These are phyloP conservation scores for Tetrahymena malaccensis DNA, from an alignment of 73 alveolate genomes.

Conservation along the genomic window DNA sequence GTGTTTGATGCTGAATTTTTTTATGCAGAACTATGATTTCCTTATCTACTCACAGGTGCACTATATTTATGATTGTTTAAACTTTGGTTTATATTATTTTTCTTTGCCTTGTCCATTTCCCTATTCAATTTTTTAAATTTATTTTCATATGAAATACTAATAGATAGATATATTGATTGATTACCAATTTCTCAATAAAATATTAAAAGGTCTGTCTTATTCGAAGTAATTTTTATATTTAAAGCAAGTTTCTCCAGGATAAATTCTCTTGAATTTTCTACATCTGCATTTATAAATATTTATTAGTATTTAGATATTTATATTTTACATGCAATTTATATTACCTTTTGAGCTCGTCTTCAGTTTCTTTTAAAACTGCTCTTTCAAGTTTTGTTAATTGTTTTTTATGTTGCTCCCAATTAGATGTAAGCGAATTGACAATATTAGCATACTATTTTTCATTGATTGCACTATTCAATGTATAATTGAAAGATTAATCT, in stretches of 20 bases:
- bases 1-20: background rate
- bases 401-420: background rate
- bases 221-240: constrained; percentile 71
- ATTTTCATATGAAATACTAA: too few species aligned
- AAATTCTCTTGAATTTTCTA: constrained; percentile 63
- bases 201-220: constrained; percentile 61
- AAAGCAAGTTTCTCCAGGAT: constrained; percentile 53
- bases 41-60: background rate
- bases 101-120: background rate
- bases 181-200: constrained; percentile 28
- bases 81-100: background rate
- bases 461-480: background rate
- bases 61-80: background rate
- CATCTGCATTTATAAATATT: background rate
- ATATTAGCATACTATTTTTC: background rate
- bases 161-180: too few species aligned
- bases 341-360: constrained; percentile 45
- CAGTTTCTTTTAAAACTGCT: constrained; percentile 36
- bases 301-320: background rate
- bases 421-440: background rate
- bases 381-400: constrained; percentile 40
- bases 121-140: background rate
- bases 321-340: background rate
- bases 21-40: background rate
- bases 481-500: background rate